Evolutionary conservation across 345 rosid genomes (phyloP).

Genomic region (Combretum micranthum): DNA sequence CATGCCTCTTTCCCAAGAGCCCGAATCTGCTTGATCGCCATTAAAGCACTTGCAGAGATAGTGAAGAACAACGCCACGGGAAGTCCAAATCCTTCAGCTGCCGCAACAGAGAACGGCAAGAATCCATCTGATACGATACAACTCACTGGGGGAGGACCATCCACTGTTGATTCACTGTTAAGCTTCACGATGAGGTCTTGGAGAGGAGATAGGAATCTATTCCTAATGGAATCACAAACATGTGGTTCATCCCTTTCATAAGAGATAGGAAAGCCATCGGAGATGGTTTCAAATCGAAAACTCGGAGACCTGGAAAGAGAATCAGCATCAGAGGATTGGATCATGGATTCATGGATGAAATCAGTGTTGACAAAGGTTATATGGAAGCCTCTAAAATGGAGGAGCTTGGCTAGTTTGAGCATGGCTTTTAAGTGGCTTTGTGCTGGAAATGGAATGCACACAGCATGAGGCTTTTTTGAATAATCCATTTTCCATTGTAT

Average conservation of each 20-base stretch:
- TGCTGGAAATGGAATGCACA: constrained; percentile 5
- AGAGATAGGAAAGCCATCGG: neutral
- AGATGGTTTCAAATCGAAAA: neutral
- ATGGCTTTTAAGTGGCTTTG: constrained; percentile 12
- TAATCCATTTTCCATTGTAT: too few relatives aligned
- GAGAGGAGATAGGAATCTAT: neutral
- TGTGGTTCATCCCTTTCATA: too few relatives aligned
- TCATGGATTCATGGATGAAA: neutral
- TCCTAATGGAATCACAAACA: neutral
- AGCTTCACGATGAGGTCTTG: too few relatives aligned
- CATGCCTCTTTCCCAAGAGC: neutral
- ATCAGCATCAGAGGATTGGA: neutral
- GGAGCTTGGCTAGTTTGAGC: too few relatives aligned
- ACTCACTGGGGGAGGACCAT: neutral
- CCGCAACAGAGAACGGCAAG: neutral
- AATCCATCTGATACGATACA: constrained; percentile 3
- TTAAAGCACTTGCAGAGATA: neutral
- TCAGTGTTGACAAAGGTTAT: too few relatives aligned
- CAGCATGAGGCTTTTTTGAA: neutral
- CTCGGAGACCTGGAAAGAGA: neutral
- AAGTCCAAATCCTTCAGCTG: constrained; percentile 3
- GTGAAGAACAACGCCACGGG: constrained; percentile 4
- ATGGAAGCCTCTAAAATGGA: too few relatives aligned
- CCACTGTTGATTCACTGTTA: neutral
- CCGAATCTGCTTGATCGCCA: neutral